phyloP scores from a whole-genome alignment of 805 yeast genomes.

The Metschnikowia continentalis region DNA sequence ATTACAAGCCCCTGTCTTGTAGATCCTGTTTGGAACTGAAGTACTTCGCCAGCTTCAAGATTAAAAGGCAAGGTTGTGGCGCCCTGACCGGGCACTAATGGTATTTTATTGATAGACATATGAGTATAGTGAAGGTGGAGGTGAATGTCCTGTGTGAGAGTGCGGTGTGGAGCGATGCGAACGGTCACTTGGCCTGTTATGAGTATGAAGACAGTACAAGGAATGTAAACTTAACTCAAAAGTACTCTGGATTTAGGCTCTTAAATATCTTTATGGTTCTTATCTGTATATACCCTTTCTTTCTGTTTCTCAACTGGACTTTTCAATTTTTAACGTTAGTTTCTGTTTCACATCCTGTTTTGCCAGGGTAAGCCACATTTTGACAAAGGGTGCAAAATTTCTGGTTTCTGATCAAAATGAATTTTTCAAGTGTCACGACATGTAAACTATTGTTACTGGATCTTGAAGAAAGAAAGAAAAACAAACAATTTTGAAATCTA shows the following conservation, averaged over 20 bases:
- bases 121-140: slow-evolving; percentile 1
- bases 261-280: background rate
- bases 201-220: background rate
- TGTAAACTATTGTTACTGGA: background rate
- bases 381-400: background rate
- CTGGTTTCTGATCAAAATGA: background rate
- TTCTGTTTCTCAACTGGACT: no score
- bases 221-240: background rate
- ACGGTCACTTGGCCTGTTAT: background rate
- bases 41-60: slow-evolving; percentile 14
- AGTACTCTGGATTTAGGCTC: no score
- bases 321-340: background rate
- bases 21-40: slow-evolving; percentile 15
- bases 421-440: background rate
- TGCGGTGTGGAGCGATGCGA: background rate
- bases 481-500: no score
- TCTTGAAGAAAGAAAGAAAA: background rate
- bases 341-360: background rate
- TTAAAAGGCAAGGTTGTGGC: slow-evolving; percentile 15
- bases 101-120: slow-evolving; percentile 16
- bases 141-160: background rate
- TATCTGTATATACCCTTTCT: background rate
- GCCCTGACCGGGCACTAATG: background rate
- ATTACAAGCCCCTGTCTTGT: slow-evolving; percentile 30
- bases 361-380: background rate